Evolutionary conservation across 2,329 filamentous ascomycete species (phyloP), one percentile per base, ranked within the genome.

Genomic region (Metarhizium robertsii): DNA sequence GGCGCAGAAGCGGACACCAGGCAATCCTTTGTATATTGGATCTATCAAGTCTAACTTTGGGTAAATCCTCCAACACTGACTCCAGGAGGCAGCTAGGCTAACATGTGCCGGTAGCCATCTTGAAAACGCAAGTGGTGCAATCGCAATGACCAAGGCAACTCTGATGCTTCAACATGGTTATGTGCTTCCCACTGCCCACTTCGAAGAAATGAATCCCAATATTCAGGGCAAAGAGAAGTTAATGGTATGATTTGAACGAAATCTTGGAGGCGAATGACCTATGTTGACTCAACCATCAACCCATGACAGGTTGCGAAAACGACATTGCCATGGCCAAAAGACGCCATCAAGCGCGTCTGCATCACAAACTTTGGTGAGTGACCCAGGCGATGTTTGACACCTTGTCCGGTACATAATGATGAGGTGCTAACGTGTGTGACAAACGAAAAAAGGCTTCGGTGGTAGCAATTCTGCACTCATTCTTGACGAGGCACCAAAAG

Each of bases 81-180:
- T 14, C 42, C 48, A 36, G 3, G 18, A 47, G 16, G 30, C 14
- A 13, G n/a, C 11, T 10, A 10, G 16, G 42, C 48, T 55, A 20
- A 52, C 54, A 6, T 20, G 60, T 5, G 61, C 57, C 54, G 63
- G 16, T 49, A 57, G 61, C 18, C 61, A 63, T 53, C 54, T 65
- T 14, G 62, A 67, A 51, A 60, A 60, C 2, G 60, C 63, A 10
- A 61, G 61, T 40, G 67, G 67, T 7, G 16, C 66, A 40, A 53
- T 64, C 5, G 59, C 47, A 42, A 56, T 68, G 10, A 53, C 67
- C 48, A 69, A 69, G 55, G 61, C 61, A 2, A 59, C 65, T 18
- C 18, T 67, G 45, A 63, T 64, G 57, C 20, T 68, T 16, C 51
- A 67, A 48, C 51, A 62, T 14, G 62, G 61, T 18, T 20, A 48